Evolutionary conservation across 2,329 filamentous ascomycete species (phyloP).

Genomic region (Zopfia rhizophila): DNA sequence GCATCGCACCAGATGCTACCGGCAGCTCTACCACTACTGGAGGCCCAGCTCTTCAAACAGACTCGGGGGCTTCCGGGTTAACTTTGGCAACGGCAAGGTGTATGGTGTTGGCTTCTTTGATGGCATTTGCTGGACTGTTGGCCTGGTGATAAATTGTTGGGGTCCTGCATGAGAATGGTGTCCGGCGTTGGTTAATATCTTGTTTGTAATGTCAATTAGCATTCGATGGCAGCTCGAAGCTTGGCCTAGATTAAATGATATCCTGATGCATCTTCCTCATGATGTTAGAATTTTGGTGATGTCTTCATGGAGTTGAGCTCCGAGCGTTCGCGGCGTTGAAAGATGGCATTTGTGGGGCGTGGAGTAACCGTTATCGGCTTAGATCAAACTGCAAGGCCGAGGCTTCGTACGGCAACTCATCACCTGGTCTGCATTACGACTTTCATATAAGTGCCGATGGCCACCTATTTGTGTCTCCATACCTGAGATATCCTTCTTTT

Average conservation of each 20-base stretch:
- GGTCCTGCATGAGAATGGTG: slow-evolving; percentile 6
- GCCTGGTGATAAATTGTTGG: slow-evolving; percentile 16
- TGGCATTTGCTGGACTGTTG: slow-evolving; percentile 18
- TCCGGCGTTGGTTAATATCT: too few species aligned
- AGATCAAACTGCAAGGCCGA: too few species aligned
- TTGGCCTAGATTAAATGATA: slow-evolving; percentile 9
- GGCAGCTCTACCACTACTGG: slow-evolving; percentile 10
- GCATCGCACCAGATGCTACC: neutral
- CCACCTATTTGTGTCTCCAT: neutral
- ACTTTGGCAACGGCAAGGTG: slow-evolving; percentile 9
- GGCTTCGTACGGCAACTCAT: neutral
- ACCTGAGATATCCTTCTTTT: neutral
- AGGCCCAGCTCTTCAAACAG: slow-evolving; percentile 17
- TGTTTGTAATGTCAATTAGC: neutral
- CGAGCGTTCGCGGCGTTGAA: neutral
- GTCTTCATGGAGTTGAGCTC: neutral
- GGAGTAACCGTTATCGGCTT: too few species aligned
- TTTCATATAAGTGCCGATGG: neutral
- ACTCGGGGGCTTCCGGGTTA: slow-evolving; percentile 16
- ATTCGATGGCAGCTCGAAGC: slow-evolving; percentile 3
- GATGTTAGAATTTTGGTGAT: slow-evolving; percentile 4
- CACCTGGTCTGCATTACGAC: neutral
- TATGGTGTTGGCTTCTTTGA: slow-evolving; percentile 11
- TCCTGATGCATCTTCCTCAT: neutral
- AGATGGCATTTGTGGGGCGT: slow-evolving; percentile 15